Evolutionary conservation across 257 asterid genomes (phyloP), one percentile per base, ranked within the genome.

Genomic region (Verbena officinalis): DNA sequence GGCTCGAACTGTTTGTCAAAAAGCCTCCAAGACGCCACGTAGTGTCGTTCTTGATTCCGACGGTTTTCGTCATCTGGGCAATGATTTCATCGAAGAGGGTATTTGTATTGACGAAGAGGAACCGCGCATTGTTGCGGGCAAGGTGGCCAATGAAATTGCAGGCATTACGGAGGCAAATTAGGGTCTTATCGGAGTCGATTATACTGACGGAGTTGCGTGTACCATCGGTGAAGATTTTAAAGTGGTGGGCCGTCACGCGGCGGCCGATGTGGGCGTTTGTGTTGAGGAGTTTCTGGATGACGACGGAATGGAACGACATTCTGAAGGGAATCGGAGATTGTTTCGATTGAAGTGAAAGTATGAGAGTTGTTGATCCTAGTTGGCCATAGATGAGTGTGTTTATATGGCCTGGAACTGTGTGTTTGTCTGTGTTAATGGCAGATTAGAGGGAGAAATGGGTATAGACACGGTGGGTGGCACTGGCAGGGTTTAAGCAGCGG

Each of bases 11-110:
- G 83, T 93, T 93, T 0, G 99, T 90, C 7, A 93, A 75, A 70
- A 90, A 93, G 39, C 99, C 99, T 20, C 96, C 97, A 14, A 90
- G 97, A 24, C 96, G 90, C 99, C 99, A 93, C 3, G 96, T 86
- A 11, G 74, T 79, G 59, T 93, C 96, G 62, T 81, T 80, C 79
- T 89, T 86, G 55, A 83, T 74, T 4, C 93, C 88, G 44, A 86
- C 74, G 19, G 87, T 49, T 54, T 73, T 68, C 5, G 94, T 82
- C 95, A 80, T 90, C 68, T 90, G 87, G 23, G 80, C 55, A 10
- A 93, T 81, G 73, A 90, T 87, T 21, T 93, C 95, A 40, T 93
- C 97, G 83, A 79, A 90, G 55, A 84, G 88, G 30, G 85, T 19
- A 65, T 87, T 93, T 34, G 96, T 93, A 44, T 93, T 93, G 61